Conservation (phyloP, 768 basidiomycete genomes). For the Tulasnella sp. region DNA sequence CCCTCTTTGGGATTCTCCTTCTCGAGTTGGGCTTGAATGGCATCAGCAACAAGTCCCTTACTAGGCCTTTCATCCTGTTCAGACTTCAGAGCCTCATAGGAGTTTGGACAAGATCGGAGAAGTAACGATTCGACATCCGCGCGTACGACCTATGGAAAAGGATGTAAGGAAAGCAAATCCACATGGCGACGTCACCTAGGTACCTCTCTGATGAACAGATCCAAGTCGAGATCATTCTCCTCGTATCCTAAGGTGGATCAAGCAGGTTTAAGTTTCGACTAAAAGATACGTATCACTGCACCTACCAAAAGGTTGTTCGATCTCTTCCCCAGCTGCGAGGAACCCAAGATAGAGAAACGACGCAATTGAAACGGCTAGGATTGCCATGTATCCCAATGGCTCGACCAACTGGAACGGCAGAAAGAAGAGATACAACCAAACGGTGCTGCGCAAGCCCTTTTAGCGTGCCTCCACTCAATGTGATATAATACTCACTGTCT, state of each 20-base stretch:
- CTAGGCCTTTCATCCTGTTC: no score
- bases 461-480: no score
- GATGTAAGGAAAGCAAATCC: constrained; percentile 25
- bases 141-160: constrained; percentile 40
- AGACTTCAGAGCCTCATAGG: neutral
- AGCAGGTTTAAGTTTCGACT: constrained; percentile 29
- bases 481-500: constrained; percentile 19
- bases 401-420: constrained; percentile 61
- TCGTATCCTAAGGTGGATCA: constrained; percentile 50
- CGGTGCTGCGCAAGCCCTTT: constrained; percentile 32
- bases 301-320: constrained; percentile 23
- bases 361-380: constrained; percentile 52
- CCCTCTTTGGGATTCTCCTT: no score
- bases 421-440: constrained; percentile 64
- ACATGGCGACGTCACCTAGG: neutral
- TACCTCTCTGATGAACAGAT: constrained; percentile 23
- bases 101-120: constrained; percentile 38
- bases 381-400: constrained; percentile 49
- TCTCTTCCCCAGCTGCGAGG: constrained; percentile 40
- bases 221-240: constrained; percentile 58
- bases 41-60: no score
- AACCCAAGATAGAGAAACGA: constrained; percentile 64
- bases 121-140: constrained; percentile 44
- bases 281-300: no score
- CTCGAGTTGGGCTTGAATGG: no score